phyloP scores from a whole-genome alignment of 1,284 basidiomycete species.

The Rhodotorula glutinis region DNA sequence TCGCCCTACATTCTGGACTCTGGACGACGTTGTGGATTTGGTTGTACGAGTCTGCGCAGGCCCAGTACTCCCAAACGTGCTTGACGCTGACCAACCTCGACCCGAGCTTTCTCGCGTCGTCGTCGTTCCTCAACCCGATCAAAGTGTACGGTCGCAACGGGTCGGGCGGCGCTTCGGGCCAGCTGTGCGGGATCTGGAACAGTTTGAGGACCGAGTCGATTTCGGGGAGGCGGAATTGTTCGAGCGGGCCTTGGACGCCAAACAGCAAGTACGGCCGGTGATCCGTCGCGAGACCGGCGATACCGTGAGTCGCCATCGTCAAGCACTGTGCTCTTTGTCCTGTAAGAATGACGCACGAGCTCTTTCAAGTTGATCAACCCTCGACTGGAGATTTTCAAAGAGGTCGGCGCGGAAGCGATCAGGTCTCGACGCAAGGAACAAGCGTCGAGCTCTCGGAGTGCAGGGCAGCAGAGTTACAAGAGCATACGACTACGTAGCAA shows the following conservation, averaged over 20 bases:
- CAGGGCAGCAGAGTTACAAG: no score
- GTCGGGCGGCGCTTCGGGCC: constrained; percentile 10
- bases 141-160: constrained; percentile 65
- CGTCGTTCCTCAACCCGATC: constrained; percentile 65
- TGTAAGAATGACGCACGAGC: background rate
- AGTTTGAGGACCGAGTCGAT: constrained; percentile 34
- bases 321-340: no score
- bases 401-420: background rate
- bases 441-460: no score
- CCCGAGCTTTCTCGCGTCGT: constrained; percentile 69
- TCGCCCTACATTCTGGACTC: background rate
- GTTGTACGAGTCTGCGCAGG: constrained; percentile 41
- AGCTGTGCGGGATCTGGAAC: constrained; percentile 25
- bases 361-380: no score
- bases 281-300: background rate
- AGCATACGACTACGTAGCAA: no score
- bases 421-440: background rate
- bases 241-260: constrained; percentile 32
- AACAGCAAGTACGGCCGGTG: constrained; percentile 31
- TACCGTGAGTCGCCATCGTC: background rate
- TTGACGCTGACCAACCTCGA: constrained; percentile 78
- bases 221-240: constrained; percentile 40
- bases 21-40: constrained; percentile 39
- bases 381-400: no score
- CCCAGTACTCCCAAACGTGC: constrained; percentile 55